phyloP scores from a whole-genome alignment of 225 moss, liverwort and hornwort species.

The Polytrichum commune region DNA sequence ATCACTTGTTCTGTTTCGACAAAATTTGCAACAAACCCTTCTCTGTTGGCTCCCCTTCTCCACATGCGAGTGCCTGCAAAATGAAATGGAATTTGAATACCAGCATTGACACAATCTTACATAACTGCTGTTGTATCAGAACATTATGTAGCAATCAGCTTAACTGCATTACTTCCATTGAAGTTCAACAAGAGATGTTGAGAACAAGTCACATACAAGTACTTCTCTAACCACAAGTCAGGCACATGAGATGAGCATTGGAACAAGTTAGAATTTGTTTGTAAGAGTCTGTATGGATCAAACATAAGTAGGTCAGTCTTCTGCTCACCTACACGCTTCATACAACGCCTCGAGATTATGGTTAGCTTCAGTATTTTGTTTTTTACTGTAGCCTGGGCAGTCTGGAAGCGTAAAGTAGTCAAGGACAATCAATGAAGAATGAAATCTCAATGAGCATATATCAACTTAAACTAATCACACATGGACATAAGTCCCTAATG shows the following conservation, averaged over 20 bases:
- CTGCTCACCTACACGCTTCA: conserved; percentile 61
- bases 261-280: no score
- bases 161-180: no score
- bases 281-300: no score
- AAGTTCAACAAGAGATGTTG: no score
- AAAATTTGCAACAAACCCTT: conserved; percentile 79
- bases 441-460: background rate
- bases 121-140: no score
- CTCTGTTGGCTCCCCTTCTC: conserved; percentile 72
- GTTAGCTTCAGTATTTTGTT: conserved; percentile 41
- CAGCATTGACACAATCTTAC: no score
- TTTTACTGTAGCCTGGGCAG: conserved; percentile 37
- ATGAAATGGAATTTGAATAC: background rate
- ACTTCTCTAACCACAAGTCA: no score
- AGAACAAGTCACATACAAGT: no score
- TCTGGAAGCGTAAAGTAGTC: conserved; percentile 62
- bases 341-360: conserved; percentile 62
- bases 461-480: no score
- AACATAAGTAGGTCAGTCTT: background rate
- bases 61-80: conserved; percentile 77
- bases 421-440: conserved; percentile 25
- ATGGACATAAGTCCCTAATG: no score
- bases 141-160: no score
- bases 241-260: no score
- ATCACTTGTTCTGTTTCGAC: conserved; percentile 81